phyloP scores from a whole-genome alignment of 2,329 filamentous ascomycete species.

The Pseudopyricularia javanii region DNA sequence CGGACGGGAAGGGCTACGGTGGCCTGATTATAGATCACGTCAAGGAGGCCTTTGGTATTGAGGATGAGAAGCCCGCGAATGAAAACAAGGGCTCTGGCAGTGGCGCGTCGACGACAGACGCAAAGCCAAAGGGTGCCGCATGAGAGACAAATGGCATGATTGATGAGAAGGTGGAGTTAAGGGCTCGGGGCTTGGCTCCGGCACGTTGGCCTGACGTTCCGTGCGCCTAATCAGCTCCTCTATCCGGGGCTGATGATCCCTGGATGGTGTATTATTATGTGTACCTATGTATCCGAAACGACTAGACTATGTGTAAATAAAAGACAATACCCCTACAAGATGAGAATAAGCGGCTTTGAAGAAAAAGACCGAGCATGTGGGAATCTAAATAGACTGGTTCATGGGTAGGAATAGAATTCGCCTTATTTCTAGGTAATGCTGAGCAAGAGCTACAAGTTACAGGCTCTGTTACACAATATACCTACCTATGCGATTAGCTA shows the following conservation, averaged over 20 bases:
- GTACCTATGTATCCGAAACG: background rate
- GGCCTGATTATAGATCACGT: conserved; percentile 45
- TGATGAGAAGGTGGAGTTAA: background rate
- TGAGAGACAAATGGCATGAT: background rate
- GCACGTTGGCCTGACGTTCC: background rate
- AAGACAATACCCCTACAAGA: too few species aligned
- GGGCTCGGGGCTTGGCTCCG: background rate
- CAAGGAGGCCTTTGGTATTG: conserved; percentile 28
- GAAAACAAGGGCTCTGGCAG: background rate
- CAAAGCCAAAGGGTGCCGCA: background rate
- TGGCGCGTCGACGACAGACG: background rate
- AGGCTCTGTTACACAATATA: too few species aligned
- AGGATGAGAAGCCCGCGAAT: conserved; percentile 12
- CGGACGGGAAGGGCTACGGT: conserved; percentile 42
- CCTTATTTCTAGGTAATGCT: too few species aligned
- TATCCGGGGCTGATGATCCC: background rate
- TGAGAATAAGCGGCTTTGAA: too few species aligned
- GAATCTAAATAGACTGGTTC: too few species aligned
- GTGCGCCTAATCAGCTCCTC: background rate
- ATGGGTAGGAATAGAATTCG: too few species aligned
- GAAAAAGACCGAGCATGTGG: too few species aligned
- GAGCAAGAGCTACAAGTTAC: too few species aligned
- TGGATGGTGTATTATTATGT: background rate
- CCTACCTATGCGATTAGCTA: too few species aligned
- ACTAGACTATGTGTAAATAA: too few species aligned